Evolutionary conservation across 257 asterid genomes (phyloP), one percentile per base, ranked within the genome.

Genomic region (Nicotiana tomentosiformis): DNA sequence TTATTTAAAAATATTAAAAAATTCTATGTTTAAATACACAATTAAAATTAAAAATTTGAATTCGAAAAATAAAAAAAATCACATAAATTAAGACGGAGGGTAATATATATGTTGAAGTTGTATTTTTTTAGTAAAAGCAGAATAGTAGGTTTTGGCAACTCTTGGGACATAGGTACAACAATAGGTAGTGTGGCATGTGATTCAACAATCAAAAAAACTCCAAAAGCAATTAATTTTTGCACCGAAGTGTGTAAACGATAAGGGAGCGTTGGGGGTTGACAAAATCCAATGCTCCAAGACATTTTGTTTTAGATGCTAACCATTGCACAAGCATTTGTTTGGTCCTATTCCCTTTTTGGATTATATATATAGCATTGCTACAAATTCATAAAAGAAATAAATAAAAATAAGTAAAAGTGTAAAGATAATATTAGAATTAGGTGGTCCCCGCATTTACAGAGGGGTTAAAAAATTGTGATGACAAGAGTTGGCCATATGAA

Each of bases 111-210:
- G 49, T 39, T 39, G 2, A 39, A 4, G 55, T 18, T 3, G 14
- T 5, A 20, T 10, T 16, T 2, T 37, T 46, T 23, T 20, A 23
- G 37, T 72, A 23, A 72, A 20, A 46, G 79, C 15, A 72, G 39
- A 72, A 46, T 23, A 46, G 66, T 67, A 10, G 58, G 68, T 65
- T 61, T 49, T 77, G 83, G 49, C 67, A 77, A 43, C n/a, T 84
- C 76, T 83, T 68, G 82, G 53, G 62, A 26, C 39, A 49, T 26
- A 78, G 86, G 82, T 53, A 55, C 81, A 67, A 88, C 84, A 39
- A 68, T 84, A 70, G 83, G 81, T 83, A 51, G 53, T 32, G 82
- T 53, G 43, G 85, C 90, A 88, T 84, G 90, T 87, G 88, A 84
- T 62, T 70, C 55, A 53, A 69, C 26, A 33, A 72, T 12, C 23